Conservation (phyloP, 441 rosid genomes). For the Isatis lusitanica region DNA sequence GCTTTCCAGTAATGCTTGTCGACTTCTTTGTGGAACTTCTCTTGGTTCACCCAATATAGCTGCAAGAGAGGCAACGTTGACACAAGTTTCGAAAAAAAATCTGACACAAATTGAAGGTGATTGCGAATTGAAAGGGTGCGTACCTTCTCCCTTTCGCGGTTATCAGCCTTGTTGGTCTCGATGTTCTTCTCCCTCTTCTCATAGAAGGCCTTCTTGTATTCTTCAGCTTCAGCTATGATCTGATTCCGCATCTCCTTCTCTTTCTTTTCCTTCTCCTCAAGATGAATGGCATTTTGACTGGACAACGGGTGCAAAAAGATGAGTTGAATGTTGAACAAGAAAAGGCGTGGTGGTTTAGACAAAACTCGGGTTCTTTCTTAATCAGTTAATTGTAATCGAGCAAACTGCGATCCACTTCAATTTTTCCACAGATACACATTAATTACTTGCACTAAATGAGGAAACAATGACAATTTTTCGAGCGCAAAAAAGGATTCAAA, state of each 20-base stretch:
- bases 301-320: constrained; percentile 8
- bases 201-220: constrained; percentile 63
- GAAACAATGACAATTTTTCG: not conserved
- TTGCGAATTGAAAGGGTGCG: not conserved
- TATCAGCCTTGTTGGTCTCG: constrained; percentile 60
- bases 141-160: constrained; percentile 84
- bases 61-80: constrained; percentile 34
- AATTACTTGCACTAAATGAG: not conserved
- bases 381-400: not conserved
- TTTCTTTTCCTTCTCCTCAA: constrained; percentile 77
- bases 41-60: constrained; percentile 80
- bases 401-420: not conserved
- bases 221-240: constrained; percentile 76
- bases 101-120: not conserved
- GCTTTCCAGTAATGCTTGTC: constrained; percentile 91
- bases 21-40: constrained; percentile 89
- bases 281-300: constrained; percentile 73
- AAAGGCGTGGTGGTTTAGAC: not conserved
- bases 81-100: not conserved
- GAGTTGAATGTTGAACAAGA: constrained; percentile 12
- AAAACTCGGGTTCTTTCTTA: not conserved
- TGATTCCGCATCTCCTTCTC: constrained; percentile 85
- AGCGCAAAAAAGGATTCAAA: not conserved
- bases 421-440: not conserved
- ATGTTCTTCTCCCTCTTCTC: constrained; percentile 64